Evolutionary conservation across 1,284 basidiomycete species (phyloP), one percentile per base, ranked within the genome.

Genomic region (Schizophyllum commune): DNA sequence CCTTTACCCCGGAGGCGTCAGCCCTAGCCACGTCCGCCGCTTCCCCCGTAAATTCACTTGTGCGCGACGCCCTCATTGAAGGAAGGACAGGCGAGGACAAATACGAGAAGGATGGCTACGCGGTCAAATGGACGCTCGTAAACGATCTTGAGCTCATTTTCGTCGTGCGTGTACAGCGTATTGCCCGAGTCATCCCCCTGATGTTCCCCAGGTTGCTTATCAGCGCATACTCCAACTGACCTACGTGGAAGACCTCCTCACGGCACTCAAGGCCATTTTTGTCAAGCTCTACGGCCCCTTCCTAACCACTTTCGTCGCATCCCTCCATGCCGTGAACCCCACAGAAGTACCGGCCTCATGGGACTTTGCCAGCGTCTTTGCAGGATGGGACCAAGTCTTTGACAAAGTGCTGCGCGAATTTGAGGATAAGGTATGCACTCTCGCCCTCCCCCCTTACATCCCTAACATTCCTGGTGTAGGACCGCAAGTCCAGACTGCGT

Each of bases 111-210:
- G 94, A 96, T 68, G 92, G 93, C 0, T 96, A 94, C 69, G 90
- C 92, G 52, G 87, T 97, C 60, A 88, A 89, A 72, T 98, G 95
- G 94, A 88, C 91, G 0, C 89, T 95, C 68, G 88, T 92, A 39
- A 98, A 98, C 71, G 92, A 94, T 61, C 80, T 97, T 52, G 94
- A 95, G 65, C 83, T 98, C 67, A 95, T 98, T 58, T 97, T 98
- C 70, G 95, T 96, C 68, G 94, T 94, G 67, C 66, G 89, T 79
- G 22, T 19, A 11, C 34, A 32, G 52, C 19, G 2, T 55, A 39
- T 20, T 55, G 15, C n/a, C 56, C 9, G 32, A 32, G n/a, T 19
- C 32, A 54, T 34, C 21, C 52, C 58, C 15, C n/a, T 56, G 54
- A 34, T 11, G 15, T 7, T 32, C 52, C 51, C n/a, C 68, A 96